Conservation (phyloP, 2,329 filamentous ascomycete species). For the Aspergillus awamori region DNA sequence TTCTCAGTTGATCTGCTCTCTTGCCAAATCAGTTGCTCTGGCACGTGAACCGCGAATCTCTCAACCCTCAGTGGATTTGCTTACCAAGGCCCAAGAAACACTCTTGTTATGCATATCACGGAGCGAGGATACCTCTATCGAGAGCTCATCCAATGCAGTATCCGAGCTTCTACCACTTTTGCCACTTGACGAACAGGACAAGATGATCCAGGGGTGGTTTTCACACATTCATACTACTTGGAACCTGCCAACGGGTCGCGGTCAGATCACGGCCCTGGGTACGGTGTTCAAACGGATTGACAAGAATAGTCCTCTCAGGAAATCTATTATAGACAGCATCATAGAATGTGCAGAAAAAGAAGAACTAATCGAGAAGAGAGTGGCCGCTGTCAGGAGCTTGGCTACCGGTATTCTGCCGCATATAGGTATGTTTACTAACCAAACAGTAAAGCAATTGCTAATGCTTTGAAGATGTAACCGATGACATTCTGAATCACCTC, state of each 20-base stretch:
- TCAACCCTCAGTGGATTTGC: conserved; percentile 25
- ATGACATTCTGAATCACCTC: conserved; percentile 34
- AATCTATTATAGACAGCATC: conserved; percentile 37
- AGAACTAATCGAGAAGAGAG: conserved; percentile 46
- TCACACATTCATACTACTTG: conserved; percentile 39
- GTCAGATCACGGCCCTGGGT: conserved; percentile 48
- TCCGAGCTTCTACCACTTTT: conserved; percentile 45
- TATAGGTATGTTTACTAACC: conserved; percentile 33
- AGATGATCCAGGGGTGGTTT: conserved; percentile 45
- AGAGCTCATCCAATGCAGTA: conserved; percentile 44
- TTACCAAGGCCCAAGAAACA: conserved; percentile 36
- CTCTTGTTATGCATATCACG: conserved; percentile 46
- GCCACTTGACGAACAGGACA: conserved; percentile 32
- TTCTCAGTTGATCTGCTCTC: conserved; percentile 43
- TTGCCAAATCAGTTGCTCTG: conserved; percentile 33
- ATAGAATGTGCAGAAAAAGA: conserved; percentile 39
- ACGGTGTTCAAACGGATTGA: conserved; percentile 41
- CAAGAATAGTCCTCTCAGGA: conserved; percentile 25
- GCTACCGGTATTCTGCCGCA: conserved; percentile 41
- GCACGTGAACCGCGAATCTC: conserved; percentile 12
- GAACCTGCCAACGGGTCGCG: conserved; percentile 44
- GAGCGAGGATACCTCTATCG: conserved; percentile 44
- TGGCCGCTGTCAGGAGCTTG: conserved; percentile 45
- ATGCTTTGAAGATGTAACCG: conserved; percentile 33
- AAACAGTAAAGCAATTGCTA: conserved; percentile 14